Evolutionary conservation across 129 eudicot species (phyloP), one percentile per base, ranked within the genome.

Genomic region (Flaveria trinervia): DNA sequence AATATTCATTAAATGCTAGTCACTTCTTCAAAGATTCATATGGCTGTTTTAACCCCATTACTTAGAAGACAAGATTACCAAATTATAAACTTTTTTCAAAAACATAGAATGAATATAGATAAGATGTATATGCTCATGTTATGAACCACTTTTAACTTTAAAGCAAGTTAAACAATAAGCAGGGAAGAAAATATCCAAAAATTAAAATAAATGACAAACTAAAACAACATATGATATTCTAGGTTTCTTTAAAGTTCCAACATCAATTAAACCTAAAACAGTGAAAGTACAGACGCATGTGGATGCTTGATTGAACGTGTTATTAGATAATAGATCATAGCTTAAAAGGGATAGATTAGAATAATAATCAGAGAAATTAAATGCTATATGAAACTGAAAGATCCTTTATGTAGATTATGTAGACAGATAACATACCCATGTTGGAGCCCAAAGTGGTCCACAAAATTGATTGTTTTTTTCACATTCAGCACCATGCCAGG

Each of bases 401-500:
- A 50, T 61, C 52, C 66, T 30, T 59, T 18, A 39, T 45, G 77
- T 70, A 60, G 69, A 51, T n/a, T 65, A 45, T 71, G 78, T 85
- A 49, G 33, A 33, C 50, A 28, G 79, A 62, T 13, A 74, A 54
- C 45, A 2, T 52, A 93, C 99, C 96, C 18, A 66, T 86, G 96
- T 46, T 82, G 91, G 79, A 85, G 71, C 26, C 99, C 99, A 70
- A 81, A 91, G 43, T 91, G 89, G 72, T 94, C 99, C 30, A 75
- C 64, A 48, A 81, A 94, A 59, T 80, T 86, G 55, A 94, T 85
- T 18, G 89, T 67, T 82, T 94, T 94, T 78, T 91, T 94, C 54
- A 84, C 89, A 74, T 94, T 94, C 65, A 94, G 89, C 46, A 94
- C 97, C 96, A 91, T 83, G 75, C 99, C 99, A 9, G 99, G 99